Evolutionary conservation across 306 rosid species (phyloP), one percentile per base, ranked within the genome.

Genomic region (Quercus engelmannii): DNA sequence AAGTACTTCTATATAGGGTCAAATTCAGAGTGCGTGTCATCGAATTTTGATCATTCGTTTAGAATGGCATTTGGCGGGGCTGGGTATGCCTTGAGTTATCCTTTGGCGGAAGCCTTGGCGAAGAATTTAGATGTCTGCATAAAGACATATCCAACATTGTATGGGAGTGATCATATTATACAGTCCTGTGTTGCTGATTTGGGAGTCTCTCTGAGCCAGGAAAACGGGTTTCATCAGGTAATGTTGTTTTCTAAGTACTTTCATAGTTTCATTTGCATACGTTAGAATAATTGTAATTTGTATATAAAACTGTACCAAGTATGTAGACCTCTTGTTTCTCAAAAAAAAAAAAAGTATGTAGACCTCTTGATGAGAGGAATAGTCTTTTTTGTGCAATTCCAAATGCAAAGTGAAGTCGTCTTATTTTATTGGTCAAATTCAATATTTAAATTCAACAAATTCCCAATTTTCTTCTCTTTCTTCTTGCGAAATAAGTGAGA

Each of bases 1-100:
- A 64, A 64, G n/a, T 64, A 64, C 41, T 30, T 64, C n/a, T 64
- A 64, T 30, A 64, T 64, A 26, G 70, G 70, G 70, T 64, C 46
- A 1, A 64, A 64, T 6, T 64, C 70, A 64, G 46, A 30, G 23
- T 64, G 46, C 17, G 70, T 64, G 70, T n/a, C 46, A 17, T 64
- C 46, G 11, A 64, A 64, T 18, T 64, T 30, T 30, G 70, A 64
- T 64, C 70, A 64, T 64, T 64, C 70, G 6, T 64, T 30, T 64
- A 23, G 43, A 30, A 64, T 64, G 70, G 70, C 70, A 30, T 64
- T 64, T 30, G 70, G 70, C 31, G 46, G 70, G 43, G 70, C 70
- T 15, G 70, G 70, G 20, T 64, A 5, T 64, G 46, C 70, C 11
- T 64, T 64, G 43, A 64, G 70, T 64, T 30, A 30, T 64, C 70